Evolutionary conservation across 176 grass and related monocot species (phyloP).

Genomic region (Tillandsia leiboldiana): DNA sequence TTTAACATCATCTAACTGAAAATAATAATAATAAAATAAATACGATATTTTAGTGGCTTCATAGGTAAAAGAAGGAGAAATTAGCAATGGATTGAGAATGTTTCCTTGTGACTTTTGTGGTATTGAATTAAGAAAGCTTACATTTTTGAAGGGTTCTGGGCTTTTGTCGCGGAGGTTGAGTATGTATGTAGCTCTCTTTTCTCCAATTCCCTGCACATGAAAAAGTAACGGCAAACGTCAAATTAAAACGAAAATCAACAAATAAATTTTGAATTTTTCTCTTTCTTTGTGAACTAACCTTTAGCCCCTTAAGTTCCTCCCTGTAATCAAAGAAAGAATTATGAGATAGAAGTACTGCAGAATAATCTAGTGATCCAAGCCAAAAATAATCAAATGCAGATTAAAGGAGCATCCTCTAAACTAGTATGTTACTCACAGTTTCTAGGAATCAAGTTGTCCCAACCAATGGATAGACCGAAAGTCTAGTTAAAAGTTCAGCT

Average conservation of each 20-base stretch:
- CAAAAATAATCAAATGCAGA: not conserved
- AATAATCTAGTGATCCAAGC: too few relatives aligned
- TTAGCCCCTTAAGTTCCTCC: conserved; percentile 49
- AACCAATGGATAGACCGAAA: not conserved
- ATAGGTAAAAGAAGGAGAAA: not conserved
- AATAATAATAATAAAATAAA: not conserved
- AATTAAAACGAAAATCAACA: not conserved
- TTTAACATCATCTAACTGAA: conserved; percentile 44
- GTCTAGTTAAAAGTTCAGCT: not conserved
- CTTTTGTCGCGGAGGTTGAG: conserved; percentile 38
- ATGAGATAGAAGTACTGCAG: conserved; percentile 2
- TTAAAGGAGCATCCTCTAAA: not conserved
- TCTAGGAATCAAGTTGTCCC: not conserved
- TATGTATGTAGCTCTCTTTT: conserved; percentile 51
- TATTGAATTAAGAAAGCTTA: conserved; percentile 12
- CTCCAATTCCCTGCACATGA: conserved; percentile 44
- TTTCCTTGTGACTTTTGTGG: not conserved
- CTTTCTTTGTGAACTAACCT: conserved; percentile 21
- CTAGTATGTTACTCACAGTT: not conserved
- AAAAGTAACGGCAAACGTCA: not conserved
- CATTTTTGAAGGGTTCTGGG: conserved; percentile 44
- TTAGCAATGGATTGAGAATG: not conserved
- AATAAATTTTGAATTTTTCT: not conserved
- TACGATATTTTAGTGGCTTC: not conserved
- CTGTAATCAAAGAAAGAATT: conserved; percentile 24